Base-by-base conservation (phyloP, 805 yeast genomes). In the Kluyveromyces starmeri region DNA sequence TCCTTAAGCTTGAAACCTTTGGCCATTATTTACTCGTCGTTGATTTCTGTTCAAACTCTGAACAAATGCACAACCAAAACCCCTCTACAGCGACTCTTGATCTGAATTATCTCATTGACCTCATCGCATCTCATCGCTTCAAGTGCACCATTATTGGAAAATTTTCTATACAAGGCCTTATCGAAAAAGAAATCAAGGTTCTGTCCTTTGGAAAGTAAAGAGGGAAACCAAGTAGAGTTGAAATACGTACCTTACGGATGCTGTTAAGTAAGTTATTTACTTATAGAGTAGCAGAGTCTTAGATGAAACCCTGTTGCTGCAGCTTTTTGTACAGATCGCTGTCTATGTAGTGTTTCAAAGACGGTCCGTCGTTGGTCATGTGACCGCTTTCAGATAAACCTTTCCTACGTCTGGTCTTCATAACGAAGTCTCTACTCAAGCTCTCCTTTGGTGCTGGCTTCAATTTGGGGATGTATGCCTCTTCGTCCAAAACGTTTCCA, bases 391-490 rank as follows among this genome's bases (percentile, higher is more conserved):
- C 83, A 6, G 75, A 68, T 22, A 89, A 59, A 0, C 96, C 97
- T 53, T 86, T 89, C 47, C 96, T 70, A 47, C 77, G 74, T 53
- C 99, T 69, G 0, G 96, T 85, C 55, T 94, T 92, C 60, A 84
- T 61, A 20, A 85, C 78, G 48, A 86, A 84, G 57, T 92, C 98
- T 38, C 98, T 66, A 1, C 96, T 89, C 38, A 88, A 60, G 2
- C 82, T 75, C 7, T 63, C 62, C 0, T 66, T 58, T 5, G 80
- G 78, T 1, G 92, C 95, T 0, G 95, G 83, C 45, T 75, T 75
- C 52, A 89, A 64, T 27, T 77, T 68, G 4, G 86, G 85, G 25
- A 85, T 68, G 31, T 59, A 61, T 12, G 73, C 71, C 20, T 73
- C 69, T 15, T 62, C 59, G 53, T 89, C 95, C 47, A 89, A 50